These are phyloP conservation scores for Colletotrichum godetiae DNA, from an alignment of 2,329 filamentous ascomycete species.

Conservation along the genomic window DNA sequence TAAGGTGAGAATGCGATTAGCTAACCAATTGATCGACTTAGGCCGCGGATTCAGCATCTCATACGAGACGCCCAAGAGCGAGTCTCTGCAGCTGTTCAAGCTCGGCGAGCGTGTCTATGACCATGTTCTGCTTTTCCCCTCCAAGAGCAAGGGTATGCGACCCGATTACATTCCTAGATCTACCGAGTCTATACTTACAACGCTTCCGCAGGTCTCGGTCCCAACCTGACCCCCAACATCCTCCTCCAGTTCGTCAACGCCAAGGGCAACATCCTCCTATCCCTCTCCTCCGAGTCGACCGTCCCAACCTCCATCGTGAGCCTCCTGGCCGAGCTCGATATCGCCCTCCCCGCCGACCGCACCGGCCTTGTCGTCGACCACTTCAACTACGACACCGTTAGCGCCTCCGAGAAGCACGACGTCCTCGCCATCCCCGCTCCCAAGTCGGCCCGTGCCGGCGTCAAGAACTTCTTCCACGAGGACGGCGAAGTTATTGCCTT, in stretches of 20 bases:
- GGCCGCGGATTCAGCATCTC: constrained; percentile 84
- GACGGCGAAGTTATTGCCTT: constrained; percentile 77
- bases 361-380: constrained; percentile 91
- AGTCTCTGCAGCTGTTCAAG: constrained; percentile 81
- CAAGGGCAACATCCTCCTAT: constrained; percentile 89
- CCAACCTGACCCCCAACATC: constrained; percentile 84
- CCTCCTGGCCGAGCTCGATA: constrained; percentile 88
- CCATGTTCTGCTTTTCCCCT: constrained; percentile 88
- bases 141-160: constrained; percentile 83
- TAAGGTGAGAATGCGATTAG: constrained; percentile 21
- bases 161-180: no score
- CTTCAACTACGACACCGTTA: constrained; percentile 88
- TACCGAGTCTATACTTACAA: not conserved
- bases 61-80: constrained; percentile 86
- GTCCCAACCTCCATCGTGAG: constrained; percentile 80
- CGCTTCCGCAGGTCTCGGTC: constrained; percentile 77
- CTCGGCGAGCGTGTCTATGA: constrained; percentile 91
- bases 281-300: constrained; percentile 78
- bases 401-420: constrained; percentile 86
- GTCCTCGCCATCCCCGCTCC: constrained; percentile 84
- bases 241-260: constrained; percentile 93
- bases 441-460: constrained; percentile 70
- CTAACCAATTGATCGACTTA: constrained; percentile 52
- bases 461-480: constrained; percentile 82
- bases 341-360: constrained; percentile 87